phyloP scores from a whole-genome alignment of 176 grass and related monocot species.

The Luzula sylvatica region DNA sequence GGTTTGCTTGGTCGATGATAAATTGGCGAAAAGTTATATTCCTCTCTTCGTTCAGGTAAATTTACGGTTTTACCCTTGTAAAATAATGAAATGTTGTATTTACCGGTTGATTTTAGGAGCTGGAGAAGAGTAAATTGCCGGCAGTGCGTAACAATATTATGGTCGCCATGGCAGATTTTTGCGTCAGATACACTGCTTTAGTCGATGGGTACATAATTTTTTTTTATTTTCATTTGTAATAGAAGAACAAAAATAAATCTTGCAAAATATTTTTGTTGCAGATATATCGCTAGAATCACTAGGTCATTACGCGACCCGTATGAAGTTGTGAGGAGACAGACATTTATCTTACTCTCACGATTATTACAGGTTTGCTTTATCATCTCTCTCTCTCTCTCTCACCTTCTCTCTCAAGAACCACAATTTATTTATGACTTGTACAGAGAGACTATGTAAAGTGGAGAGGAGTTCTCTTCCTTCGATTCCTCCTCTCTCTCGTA shows the following conservation, averaged over 20 bases:
- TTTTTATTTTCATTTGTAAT: conserved; percentile 11
- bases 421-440: too few relatives aligned
- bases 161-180: conserved; percentile 88
- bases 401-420: background rate
- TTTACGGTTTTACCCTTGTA: conserved; percentile 2
- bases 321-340: conserved; percentile 94
- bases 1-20: conserved; percentile 83
- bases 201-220: conserved; percentile 64
- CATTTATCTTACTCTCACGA: conserved; percentile 85
- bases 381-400: background rate
- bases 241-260: background rate
- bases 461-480: conserved; percentile 80
- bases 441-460: conserved; percentile 98
- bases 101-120: conserved; percentile 50
- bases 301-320: conserved; percentile 74
- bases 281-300: conserved; percentile 89
- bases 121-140: conserved; percentile 73
- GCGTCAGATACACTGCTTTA: conserved; percentile 82
- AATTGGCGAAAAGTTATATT: conserved; percentile 82
- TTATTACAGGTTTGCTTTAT: conserved; percentile 58
- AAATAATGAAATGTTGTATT: background rate
- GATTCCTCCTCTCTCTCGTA: conserved; percentile 74
- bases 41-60: conserved; percentile 93
- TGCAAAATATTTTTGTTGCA: conserved; percentile 9
- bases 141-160: conserved; percentile 92